Percentiles rank a stretch among this genome's conserved stretches.
These are phyloP conservation scores for Carpinus fangiana DNA, from an alignment of 306 rosid species.

Conservation along the genomic window DNA sequence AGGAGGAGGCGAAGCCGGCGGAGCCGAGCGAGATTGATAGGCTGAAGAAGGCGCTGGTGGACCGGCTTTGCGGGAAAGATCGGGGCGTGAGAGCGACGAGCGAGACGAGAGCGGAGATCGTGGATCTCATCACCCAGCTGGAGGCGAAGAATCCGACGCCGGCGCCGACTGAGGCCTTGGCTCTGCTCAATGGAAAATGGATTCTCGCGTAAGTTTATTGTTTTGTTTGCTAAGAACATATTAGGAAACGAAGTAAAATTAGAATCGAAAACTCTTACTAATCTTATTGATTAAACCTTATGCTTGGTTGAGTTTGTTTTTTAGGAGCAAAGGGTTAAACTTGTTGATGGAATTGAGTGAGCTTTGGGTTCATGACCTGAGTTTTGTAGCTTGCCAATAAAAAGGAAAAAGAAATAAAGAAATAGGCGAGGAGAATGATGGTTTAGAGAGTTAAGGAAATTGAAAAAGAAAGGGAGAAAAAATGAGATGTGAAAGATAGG, in stretches of 20 bases:
- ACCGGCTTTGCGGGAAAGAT: slow-evolving; percentile 71
- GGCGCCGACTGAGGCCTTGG: slow-evolving; percentile 83
- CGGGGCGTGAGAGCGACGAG: slow-evolving; percentile 73
- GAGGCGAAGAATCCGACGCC: slow-evolving; percentile 85
- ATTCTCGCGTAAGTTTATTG: slow-evolving; percentile 67
- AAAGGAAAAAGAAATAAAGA: no score
- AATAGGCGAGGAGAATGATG: no score
- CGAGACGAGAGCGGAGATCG: slow-evolving; percentile 88
- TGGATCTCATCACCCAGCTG: slow-evolving; percentile 80
- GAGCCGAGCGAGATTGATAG: slow-evolving; percentile 39
- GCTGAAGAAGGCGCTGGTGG: slow-evolving; percentile 77
- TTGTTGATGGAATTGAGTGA: background rate
- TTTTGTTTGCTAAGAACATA: background rate
- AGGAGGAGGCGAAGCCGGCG: slow-evolving; percentile 38
- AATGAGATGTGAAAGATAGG: no score
- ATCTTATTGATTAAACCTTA: background rate
- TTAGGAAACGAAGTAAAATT: background rate
- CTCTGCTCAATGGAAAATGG: slow-evolving; percentile 90
- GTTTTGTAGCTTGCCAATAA: no score
- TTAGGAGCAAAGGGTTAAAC: background rate
- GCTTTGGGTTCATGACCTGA: no score
- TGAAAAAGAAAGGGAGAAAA: no score
- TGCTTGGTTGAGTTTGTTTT: background rate
- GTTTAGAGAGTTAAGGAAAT: no score
- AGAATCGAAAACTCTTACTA: background rate